Evolutionary conservation across 2,329 filamentous ascomycete genomes (phyloP).

Genomic region (Aspergillus sp.): DNA sequence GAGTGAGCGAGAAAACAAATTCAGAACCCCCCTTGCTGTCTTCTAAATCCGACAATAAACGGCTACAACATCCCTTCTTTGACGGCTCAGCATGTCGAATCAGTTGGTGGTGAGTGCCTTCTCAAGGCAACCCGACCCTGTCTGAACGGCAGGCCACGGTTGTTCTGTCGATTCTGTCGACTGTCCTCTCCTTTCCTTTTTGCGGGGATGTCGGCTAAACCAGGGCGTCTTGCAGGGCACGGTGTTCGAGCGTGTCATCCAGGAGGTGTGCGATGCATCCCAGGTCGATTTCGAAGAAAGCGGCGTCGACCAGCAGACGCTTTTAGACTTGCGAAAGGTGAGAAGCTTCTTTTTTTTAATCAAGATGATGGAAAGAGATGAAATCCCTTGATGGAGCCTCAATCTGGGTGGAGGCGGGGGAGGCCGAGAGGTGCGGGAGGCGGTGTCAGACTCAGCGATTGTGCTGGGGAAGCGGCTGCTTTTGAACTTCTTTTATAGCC

Average conservation of each 20-base stretch:
- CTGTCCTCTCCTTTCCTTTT: constrained; percentile 8
- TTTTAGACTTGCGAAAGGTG: constrained; percentile 87
- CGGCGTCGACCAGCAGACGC: constrained; percentile 81
- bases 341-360: constrained; percentile 41
- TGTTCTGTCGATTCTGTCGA: background rate
- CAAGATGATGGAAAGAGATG: constrained; percentile 4
- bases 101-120: constrained; percentile 48
- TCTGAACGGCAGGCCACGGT: constrained; percentile 7
- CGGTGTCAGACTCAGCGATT: constrained; percentile 23
- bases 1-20: constrained; percentile 8
- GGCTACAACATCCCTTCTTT: constrained; percentile 13
- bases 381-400: constrained; percentile 13
- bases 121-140: constrained; percentile 20
- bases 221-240: constrained; percentile 54
- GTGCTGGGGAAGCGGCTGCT: constrained; percentile 35
- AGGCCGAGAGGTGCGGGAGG: constrained; percentile 35
- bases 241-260: constrained; percentile 89
- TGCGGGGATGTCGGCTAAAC: constrained; percentile 28
- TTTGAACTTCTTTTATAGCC: constrained; percentile 44
- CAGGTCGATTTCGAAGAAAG: constrained; percentile 96
- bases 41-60: constrained; percentile 7
- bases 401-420: constrained; percentile 28
- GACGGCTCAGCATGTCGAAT: constrained; percentile 44
- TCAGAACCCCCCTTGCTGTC: constrained; percentile 3
- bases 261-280: constrained; percentile 87